A percentile compares a stretch with the other conserved stretches of the same genome.
Conservation (phyloP, 495 filamentous ascomycete genomes). For the Corynascus novoguineensis region DNA sequence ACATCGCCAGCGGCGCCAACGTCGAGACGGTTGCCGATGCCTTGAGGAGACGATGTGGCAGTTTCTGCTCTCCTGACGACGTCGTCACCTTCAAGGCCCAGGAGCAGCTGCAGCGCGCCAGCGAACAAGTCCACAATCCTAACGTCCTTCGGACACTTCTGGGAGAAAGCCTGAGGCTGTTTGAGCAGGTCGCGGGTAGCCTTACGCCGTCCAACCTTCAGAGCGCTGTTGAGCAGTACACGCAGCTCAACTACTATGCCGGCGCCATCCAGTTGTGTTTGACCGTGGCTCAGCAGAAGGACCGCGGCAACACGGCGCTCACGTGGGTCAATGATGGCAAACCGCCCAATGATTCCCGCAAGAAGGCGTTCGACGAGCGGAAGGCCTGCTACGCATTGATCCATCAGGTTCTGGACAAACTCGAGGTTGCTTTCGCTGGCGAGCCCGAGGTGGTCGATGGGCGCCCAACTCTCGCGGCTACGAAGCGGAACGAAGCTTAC, state of each 20-base stretch:
- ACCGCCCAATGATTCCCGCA: conserved; percentile 58
- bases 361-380: conserved; percentile 59
- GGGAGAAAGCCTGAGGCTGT: conserved; percentile 81
- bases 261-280: conserved; percentile 89
- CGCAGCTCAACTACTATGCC: conserved; percentile 78
- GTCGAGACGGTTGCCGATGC: conserved; percentile 96
- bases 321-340: conserved; percentile 59
- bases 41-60: conserved; percentile 81
- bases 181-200: conserved; percentile 76
- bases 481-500: conserved; percentile 80
- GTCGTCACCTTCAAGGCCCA: conserved; percentile 97
- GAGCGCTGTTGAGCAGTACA: conserved; percentile 71
- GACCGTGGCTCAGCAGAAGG: conserved; percentile 69
- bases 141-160: conserved; percentile 75
- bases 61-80: conserved; percentile 94
- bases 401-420: conserved; percentile 64
- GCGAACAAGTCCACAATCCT: conserved; percentile 66
- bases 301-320: conserved; percentile 76
- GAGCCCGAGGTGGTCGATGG: conserved; percentile 73
- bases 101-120: conserved; percentile 81
- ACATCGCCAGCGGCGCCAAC: conserved; percentile 90
- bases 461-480: conserved; percentile 63
- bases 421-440: conserved; percentile 61
- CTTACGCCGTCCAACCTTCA: conserved; percentile 76
- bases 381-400: conserved; percentile 79